Conservation (phyloP, 257 asterid genomes). For the Salvia rosmarinus region DNA sequence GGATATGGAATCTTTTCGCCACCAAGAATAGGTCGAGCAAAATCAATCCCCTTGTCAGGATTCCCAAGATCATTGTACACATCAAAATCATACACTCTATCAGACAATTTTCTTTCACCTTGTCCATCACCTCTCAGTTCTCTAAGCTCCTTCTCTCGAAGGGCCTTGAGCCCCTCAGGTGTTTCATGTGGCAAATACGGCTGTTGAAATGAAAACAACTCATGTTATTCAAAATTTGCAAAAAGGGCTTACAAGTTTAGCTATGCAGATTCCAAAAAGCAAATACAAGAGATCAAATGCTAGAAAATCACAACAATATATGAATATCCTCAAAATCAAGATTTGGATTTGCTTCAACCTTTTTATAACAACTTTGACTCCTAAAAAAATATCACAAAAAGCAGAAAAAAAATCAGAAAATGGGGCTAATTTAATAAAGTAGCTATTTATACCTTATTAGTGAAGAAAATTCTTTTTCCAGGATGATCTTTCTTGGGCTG, state of each 20-base stretch:
- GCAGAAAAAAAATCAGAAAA: not conserved
- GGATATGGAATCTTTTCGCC: conserved; percentile 77
- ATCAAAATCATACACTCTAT: conserved; percentile 81
- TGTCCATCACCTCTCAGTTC: conserved; percentile 81
- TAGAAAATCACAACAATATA: not conserved
- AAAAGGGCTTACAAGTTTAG: not conserved
- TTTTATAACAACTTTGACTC: not conserved
- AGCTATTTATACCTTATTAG: conserved; percentile 67
- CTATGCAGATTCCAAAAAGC: not conserved
- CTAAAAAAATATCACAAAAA: not conserved
- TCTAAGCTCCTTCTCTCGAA: conserved; percentile 80
- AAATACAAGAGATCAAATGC: not conserved
- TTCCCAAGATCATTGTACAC: conserved; percentile 91
- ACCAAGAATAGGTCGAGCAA: conserved; percentile 77
- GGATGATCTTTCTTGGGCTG: conserved; percentile 77
- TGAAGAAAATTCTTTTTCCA: conserved; percentile 75
- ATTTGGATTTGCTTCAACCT: not conserved
- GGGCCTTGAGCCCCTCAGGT: conserved; percentile 75
- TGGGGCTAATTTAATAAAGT: not conserved
- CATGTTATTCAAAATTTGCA: not conserved
- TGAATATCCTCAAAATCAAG: conserved; percentile 21
- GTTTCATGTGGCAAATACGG: conserved; percentile 90
- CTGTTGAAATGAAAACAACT: conserved; percentile 44
- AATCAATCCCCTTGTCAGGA: conserved; percentile 86
- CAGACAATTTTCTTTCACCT: conserved; percentile 74